Conservation (phyloP, 805 yeast species). For the Komagataella kurtzmanii region DNA sequence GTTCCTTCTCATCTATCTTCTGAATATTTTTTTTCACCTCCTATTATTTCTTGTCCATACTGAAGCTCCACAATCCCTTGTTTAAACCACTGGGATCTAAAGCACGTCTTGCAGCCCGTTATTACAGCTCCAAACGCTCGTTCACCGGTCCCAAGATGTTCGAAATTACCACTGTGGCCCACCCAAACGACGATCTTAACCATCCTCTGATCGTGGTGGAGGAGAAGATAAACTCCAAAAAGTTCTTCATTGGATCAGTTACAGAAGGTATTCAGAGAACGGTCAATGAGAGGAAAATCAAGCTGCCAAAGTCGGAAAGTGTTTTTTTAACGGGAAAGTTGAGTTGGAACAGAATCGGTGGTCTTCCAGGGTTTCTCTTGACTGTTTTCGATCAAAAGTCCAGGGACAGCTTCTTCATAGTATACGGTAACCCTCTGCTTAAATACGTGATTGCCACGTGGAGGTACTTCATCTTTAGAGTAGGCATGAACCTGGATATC, state of each 20-base stretch:
- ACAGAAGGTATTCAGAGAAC: conserved; percentile 83
- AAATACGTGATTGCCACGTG: conserved; percentile 62
- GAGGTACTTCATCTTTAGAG: conserved; percentile 78
- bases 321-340: conserved; percentile 72
- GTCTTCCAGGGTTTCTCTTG: conserved; percentile 79
- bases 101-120: neutral
- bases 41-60: neutral
- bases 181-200: conserved; percentile 46
- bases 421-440: conserved; percentile 29
- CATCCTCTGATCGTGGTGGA: conserved; percentile 42
- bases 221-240: conserved; percentile 33
- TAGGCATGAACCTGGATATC: conserved; percentile 42
- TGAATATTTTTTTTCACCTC: neutral
- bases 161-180: conserved; percentile 37
- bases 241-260: conserved; percentile 63
- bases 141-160: conserved; percentile 15
- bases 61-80: neutral
- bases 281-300: conserved; percentile 44
- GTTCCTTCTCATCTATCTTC: neutral
- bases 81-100: neutral
- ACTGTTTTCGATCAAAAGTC: conserved; percentile 73
- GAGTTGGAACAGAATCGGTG: conserved; percentile 75
- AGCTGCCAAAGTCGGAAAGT: conserved; percentile 43
- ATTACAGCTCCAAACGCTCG: neutral
- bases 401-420: conserved; percentile 37